These are phyloP conservation scores for Lipomyces kockii DNA, from an alignment of 805 yeast species.

Conservation along the genomic window DNA sequence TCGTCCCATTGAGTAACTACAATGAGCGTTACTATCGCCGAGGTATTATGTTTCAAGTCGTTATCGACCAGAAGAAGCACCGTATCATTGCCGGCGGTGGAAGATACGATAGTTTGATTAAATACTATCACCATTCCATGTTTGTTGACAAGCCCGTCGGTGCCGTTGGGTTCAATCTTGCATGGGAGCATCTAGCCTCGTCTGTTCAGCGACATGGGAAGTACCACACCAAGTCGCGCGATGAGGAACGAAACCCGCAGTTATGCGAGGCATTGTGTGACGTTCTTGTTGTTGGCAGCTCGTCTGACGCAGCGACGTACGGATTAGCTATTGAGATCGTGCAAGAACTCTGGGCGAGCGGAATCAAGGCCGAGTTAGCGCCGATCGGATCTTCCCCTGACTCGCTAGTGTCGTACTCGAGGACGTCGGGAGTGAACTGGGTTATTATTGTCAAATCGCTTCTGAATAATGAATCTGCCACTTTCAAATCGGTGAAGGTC, in stretches of 20 bases:
- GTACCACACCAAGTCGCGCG: neutral
- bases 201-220: constrained; percentile 35
- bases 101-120: constrained; percentile 77
- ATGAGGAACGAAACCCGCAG: constrained; percentile 41
- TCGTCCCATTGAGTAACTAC: constrained; percentile 85
- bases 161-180: constrained; percentile 88
- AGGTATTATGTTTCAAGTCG: constrained; percentile 88
- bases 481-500: constrained; percentile 76
- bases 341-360: constrained; percentile 70
- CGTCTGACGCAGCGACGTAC: constrained; percentile 59
- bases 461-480: constrained; percentile 48
- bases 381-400: constrained; percentile 53
- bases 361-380: constrained; percentile 74
- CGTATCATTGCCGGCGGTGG: constrained; percentile 87
- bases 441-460: constrained; percentile 73
- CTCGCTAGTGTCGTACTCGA: constrained; percentile 67
- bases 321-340: constrained; percentile 68
- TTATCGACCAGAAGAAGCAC: constrained; percentile 62
- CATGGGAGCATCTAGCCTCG: constrained; percentile 67
- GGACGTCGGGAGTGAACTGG: constrained; percentile 73
- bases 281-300: constrained; percentile 63
- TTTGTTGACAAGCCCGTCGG: constrained; percentile 47
- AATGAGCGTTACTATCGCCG: constrained; percentile 76
- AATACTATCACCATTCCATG: constrained; percentile 65
- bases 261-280: constrained; percentile 42